These are phyloP conservation scores for Nicotiana sylvestris DNA, from an alignment of 257 asterid species.

Conservation along the genomic window DNA sequence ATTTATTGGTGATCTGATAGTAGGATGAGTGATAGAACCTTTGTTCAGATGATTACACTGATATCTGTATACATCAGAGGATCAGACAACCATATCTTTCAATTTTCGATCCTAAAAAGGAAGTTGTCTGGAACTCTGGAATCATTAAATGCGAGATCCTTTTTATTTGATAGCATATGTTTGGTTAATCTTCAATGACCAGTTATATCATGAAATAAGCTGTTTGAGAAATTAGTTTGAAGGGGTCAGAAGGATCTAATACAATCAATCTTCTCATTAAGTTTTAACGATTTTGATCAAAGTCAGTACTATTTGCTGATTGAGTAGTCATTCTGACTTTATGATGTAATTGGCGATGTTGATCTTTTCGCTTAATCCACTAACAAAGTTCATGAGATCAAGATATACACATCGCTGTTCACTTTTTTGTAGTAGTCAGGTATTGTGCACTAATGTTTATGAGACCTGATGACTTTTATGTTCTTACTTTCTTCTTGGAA, in stretches of 20 bases:
- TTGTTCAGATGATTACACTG: not conserved
- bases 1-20: not conserved
- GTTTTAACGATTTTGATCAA: not conserved
- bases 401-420: not conserved
- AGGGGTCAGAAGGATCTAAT: not conserved
- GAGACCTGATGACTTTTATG: not conserved
- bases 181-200: not conserved
- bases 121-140: not conserved
- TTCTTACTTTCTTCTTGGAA: not conserved
- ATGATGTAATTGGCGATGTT: not conserved
- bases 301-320: not conserved
- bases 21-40: not conserved
- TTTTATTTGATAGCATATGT: not conserved
- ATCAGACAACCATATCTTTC: not conserved
- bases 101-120: not conserved
- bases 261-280: not conserved
- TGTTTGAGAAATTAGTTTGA: not conserved
- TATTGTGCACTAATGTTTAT: not conserved
- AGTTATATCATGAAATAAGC: not conserved
- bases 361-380: not conserved
- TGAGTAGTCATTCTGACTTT: not conserved
- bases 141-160: not conserved
- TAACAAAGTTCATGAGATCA: not conserved
- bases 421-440: not conserved
- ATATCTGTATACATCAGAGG: not conserved